Conservation (phyloP, 805 yeast genomes). For the Ascoidea rubescens region DNA sequence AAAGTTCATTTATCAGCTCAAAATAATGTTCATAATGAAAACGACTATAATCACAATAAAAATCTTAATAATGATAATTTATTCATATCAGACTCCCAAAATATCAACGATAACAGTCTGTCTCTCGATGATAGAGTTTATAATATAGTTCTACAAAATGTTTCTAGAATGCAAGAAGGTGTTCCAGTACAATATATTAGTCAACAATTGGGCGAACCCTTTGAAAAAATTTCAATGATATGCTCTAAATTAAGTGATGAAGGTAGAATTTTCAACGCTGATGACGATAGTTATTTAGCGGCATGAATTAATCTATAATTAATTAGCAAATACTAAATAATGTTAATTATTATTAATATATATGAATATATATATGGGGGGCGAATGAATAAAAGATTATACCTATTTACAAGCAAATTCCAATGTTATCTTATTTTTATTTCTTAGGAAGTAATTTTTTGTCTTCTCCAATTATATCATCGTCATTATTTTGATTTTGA, state of each 20-base stretch:
- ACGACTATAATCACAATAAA: constrained; percentile 13
- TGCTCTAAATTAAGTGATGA: constrained; percentile 47
- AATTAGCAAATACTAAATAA: too few species aligned
- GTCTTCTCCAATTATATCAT: background rate
- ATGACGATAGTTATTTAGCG: constrained; percentile 47
- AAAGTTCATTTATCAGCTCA: constrained; percentile 40
- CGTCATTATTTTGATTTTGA: background rate
- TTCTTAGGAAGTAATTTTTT: too few species aligned
- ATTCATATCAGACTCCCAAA: constrained; percentile 20
- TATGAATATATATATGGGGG: too few species aligned
- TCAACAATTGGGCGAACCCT: constrained; percentile 36
- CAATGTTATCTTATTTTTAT: background rate
- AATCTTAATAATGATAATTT: constrained; percentile 16
- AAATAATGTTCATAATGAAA: constrained; percentile 22
- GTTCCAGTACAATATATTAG: constrained; percentile 54
- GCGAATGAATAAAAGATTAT: too few species aligned
- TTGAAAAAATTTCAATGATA: constrained; percentile 32
- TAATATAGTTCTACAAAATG: constrained; percentile 32
- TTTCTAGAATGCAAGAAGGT: constrained; percentile 56
- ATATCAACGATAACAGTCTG: constrained; percentile 13
- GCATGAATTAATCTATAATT: background rate
- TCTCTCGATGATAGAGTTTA: constrained; percentile 27
- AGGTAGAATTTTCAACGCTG: constrained; percentile 60
- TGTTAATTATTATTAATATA: too few species aligned
- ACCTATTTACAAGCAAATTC: too few species aligned